phyloP scores from a whole-genome alignment of 2,329 filamentous ascomycete species.

The Penicillium thymicola region DNA sequence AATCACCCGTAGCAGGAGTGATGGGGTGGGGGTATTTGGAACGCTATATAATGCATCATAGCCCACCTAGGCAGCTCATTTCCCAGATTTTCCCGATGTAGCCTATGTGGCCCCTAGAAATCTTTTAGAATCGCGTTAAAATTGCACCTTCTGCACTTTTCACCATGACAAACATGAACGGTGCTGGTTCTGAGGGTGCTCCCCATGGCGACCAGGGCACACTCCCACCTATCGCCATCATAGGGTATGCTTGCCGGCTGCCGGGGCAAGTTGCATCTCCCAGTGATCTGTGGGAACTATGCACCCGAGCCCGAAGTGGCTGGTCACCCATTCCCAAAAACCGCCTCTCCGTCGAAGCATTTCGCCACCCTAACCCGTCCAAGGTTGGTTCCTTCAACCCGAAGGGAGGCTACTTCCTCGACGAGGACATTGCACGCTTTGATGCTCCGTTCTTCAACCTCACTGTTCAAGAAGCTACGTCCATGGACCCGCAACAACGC shows the following conservation, averaged over 20 bases:
- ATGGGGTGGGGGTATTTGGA: background rate
- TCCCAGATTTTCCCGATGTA: background rate
- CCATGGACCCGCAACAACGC: slow-evolving; percentile 28
- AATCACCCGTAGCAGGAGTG: background rate
- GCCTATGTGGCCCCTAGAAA: background rate
- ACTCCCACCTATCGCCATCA: slow-evolving; percentile 23
- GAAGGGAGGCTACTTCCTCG: slow-evolving; percentile 25
- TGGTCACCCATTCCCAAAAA: slow-evolving; percentile 22
- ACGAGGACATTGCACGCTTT: slow-evolving; percentile 26
- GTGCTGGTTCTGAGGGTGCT: slow-evolving; percentile 7
- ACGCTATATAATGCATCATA: slow-evolving; percentile 1
- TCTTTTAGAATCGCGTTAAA: background rate
- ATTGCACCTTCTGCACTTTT: background rate
- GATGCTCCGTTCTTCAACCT: slow-evolving; percentile 29
- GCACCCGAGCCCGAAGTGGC: slow-evolving; percentile 22
- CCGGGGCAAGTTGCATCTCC: slow-evolving; percentile 23
- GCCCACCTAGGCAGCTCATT: background rate
- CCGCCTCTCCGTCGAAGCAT: slow-evolving; percentile 21
- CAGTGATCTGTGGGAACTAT: slow-evolving; percentile 24
- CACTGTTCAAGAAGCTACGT: slow-evolving; percentile 22
- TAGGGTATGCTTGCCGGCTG: slow-evolving; percentile 27
- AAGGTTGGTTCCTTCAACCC: slow-evolving; percentile 23
- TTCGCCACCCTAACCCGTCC: slow-evolving; percentile 23
- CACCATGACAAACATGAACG: slow-evolving; percentile 9
- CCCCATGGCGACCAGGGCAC: background rate